These are phyloP conservation scores for Coccomyxa subellipsoidea DNA, from an alignment of 163 green algal genomes.

Conservation along the genomic window DNA sequence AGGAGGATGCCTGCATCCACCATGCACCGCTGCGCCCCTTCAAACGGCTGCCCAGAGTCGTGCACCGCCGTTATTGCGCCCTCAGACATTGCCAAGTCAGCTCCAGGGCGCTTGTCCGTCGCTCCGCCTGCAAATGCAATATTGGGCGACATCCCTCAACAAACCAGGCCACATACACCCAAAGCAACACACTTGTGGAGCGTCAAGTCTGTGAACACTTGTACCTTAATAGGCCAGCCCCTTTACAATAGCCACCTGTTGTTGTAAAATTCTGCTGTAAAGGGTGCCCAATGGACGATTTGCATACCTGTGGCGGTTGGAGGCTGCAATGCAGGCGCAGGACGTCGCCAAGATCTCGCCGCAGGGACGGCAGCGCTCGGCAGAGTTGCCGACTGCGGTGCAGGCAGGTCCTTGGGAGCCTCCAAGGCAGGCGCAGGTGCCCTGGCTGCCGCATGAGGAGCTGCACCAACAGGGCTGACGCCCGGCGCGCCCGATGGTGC, in stretches of 20 bases:
- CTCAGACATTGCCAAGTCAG: neutral
- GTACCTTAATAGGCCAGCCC: too few relatives aligned
- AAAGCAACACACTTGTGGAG: too few relatives aligned
- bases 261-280: too few relatives aligned
- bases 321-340: neutral
- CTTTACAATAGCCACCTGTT: too few relatives aligned
- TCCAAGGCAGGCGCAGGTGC: neutral
- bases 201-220: too few relatives aligned
- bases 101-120: neutral
- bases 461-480: neutral
- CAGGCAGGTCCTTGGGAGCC: neutral
- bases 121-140: neutral
- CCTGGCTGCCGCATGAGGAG: neutral
- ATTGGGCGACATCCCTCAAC: too few relatives aligned
- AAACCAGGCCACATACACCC: too few relatives aligned
- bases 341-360: neutral
- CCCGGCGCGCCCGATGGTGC: neutral
- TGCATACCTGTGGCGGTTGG: neutral
- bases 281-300: neutral
- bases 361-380: neutral
- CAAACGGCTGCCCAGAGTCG: neutral
- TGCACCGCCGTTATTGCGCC: too few relatives aligned
- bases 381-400: neutral
- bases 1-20: conserved; percentile 67
- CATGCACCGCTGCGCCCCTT: conserved; percentile 18